Conservation (phyloP, 371 early-diverging fungal genomes). For the Lichtheimia ornata region DNA sequence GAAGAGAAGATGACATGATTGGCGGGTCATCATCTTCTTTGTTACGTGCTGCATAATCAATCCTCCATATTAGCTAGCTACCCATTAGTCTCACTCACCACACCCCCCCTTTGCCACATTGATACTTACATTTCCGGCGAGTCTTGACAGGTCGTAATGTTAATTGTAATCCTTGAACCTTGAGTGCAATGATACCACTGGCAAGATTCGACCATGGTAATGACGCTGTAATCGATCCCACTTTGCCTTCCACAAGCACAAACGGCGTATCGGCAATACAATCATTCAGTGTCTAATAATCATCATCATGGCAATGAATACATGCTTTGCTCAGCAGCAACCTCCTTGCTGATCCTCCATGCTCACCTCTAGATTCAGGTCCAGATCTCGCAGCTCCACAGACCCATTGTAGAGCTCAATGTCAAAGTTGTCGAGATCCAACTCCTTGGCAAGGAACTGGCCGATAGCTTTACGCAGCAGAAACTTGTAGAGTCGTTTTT, state of each 20-base stretch:
- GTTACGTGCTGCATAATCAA: slow-evolving; percentile 10
- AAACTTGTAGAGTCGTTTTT: slow-evolving; percentile 85
- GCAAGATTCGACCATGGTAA: slow-evolving; percentile 86
- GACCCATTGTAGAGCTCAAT: slow-evolving; percentile 84
- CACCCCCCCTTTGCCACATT: neutral
- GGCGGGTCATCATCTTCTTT: slow-evolving; percentile 62
- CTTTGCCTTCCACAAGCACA: slow-evolving; percentile 65
- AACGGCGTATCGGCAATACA: slow-evolving; percentile 69
- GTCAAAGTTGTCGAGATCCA: slow-evolving; percentile 84
- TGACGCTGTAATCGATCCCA: slow-evolving; percentile 70
- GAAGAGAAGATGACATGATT: slow-evolving; percentile 80
- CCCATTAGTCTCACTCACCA: no score
- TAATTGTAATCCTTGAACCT: slow-evolving; percentile 72
- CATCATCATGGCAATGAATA: neutral
- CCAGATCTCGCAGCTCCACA: slow-evolving; percentile 76
- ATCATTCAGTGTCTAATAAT: slow-evolving; percentile 69
- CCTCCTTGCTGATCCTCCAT: neutral
- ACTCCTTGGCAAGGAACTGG: slow-evolving; percentile 77
- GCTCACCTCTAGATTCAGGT: slow-evolving; percentile 75
- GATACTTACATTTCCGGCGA: slow-evolving; percentile 32
- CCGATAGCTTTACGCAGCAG: slow-evolving; percentile 83
- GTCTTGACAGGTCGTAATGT: slow-evolving; percentile 54
- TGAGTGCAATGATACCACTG: slow-evolving; percentile 75
- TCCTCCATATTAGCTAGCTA: neutral
- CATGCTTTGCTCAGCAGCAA: neutral